Percentiles rank a stretch among this genome's conserved stretches.
These are phyloP conservation scores for Trichoderma koningii DNA, from an alignment of 2,329 filamentous ascomycete genomes.

Conservation along the genomic window DNA sequence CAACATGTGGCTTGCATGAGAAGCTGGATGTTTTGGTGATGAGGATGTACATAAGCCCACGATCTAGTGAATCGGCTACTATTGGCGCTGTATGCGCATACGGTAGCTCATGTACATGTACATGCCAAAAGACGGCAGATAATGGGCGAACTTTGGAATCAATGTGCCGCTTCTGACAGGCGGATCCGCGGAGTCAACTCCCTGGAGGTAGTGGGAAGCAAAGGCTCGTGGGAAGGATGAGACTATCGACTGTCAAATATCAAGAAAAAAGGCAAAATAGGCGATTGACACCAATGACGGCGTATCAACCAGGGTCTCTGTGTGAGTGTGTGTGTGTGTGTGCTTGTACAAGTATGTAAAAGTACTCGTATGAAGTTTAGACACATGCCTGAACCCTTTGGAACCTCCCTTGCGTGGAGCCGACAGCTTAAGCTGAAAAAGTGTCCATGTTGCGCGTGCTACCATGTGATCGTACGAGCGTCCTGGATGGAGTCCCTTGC, in stretches of 20 bases:
- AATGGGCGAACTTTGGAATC: neutral
- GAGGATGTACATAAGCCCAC: slow-evolving; percentile 11
- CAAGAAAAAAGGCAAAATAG: neutral
- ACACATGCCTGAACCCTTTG: too few species aligned
- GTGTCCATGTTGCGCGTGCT: too few species aligned
- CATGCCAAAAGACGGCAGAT: neutral
- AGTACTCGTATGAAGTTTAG: too few species aligned
- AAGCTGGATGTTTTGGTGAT: slow-evolving; percentile 19
- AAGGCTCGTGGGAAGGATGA: neutral
- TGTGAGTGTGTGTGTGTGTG: neutral
- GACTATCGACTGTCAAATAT: slow-evolving; percentile 25
- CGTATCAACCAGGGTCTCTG: neutral
- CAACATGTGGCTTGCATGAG: slow-evolving; percentile 26
- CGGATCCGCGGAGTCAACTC: neutral
- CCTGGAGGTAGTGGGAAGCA: neutral
- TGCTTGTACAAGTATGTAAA: too few species aligned
- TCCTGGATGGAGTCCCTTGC: neutral
- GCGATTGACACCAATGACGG: neutral
- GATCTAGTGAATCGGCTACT: slow-evolving; percentile 5
- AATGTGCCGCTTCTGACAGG: slow-evolving; percentile 3
- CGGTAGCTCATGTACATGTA: too few species aligned
- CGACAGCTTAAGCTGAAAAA: too few species aligned
- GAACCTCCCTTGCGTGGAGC: neutral
- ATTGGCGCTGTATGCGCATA: slow-evolving; percentile 4
- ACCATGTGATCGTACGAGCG: too few species aligned